phyloP scores from a whole-genome alignment of 345 rosid genomes.

The Euphorbia peplus region DNA sequence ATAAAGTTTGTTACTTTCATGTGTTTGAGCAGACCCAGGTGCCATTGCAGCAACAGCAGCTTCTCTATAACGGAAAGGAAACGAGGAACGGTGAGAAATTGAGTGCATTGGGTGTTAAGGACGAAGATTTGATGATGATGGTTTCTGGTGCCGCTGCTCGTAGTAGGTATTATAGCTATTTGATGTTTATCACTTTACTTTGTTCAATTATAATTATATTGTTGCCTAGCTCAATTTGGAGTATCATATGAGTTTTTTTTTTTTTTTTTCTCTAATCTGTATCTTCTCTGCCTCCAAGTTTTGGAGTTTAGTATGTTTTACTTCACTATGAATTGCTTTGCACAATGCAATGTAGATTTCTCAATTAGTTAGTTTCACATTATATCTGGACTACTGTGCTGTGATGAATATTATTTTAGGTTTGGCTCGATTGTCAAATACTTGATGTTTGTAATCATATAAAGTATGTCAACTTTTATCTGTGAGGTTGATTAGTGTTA shows the following conservation, averaged over 20 bases:
- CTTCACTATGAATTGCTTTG: background rate
- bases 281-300: background rate
- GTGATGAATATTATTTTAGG: background rate
- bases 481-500: background rate
- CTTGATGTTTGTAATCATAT: background rate
- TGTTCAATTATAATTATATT: background rate
- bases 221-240: background rate
- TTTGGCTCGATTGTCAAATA: background rate
- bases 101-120: constrained; percentile 80
- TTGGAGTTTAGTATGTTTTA: background rate
- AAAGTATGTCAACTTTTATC: background rate
- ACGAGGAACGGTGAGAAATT: constrained; percentile 68
- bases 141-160: constrained; percentile 48
- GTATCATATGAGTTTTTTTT: background rate
- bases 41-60: constrained; percentile 84
- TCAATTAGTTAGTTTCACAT: background rate
- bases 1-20: background rate
- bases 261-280: too few species aligned
- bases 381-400: background rate
- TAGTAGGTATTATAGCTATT: constrained; percentile 38
- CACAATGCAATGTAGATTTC: background rate
- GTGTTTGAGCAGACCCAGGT: constrained; percentile 60
- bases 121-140: constrained; percentile 96
- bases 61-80: constrained; percentile 82
- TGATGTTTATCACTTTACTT: background rate